phyloP scores from a whole-genome alignment of 805 yeast genomes.

The Saccharomycopsis microspora region DNA sequence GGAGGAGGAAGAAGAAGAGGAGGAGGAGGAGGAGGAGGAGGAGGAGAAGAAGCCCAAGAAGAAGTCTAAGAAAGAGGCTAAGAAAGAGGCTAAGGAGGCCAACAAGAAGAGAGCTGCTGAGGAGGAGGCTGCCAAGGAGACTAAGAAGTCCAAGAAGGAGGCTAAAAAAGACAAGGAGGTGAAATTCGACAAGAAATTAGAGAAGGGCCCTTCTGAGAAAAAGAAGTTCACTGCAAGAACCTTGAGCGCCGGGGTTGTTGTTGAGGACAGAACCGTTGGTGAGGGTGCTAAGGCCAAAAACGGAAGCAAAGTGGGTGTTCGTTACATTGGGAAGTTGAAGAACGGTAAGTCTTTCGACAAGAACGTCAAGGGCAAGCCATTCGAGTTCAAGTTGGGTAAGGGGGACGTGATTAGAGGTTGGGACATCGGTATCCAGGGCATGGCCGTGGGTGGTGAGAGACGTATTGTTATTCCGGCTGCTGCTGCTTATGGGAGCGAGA shows the following conservation, averaged over 20 bases:
- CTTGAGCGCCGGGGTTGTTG: constrained; percentile 82
- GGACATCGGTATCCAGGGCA: constrained; percentile 97
- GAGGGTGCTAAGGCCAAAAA: constrained; percentile 79
- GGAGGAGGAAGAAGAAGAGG: constrained; percentile 42
- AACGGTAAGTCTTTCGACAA: constrained; percentile 96
- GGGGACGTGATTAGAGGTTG: constrained; percentile 99
- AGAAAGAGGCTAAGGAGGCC: constrained; percentile 36
- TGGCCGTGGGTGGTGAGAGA: constrained; percentile 99
- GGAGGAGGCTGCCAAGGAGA: constrained; percentile 17
- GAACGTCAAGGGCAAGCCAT: constrained; percentile 96
- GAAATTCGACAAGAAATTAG: constrained; percentile 81
- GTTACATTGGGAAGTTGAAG: constrained; percentile 91
- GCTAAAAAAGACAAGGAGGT: constrained; percentile 31
- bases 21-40: constrained; percentile 13
- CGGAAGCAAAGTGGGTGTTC: constrained; percentile 86
- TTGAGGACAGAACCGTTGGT: constrained; percentile 89
- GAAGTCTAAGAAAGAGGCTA: constrained; percentile 14
- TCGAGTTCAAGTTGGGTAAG: constrained; percentile 79
- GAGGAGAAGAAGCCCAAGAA: constrained; percentile 17
- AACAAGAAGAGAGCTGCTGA: constrained; percentile 45
- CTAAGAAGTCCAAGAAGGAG: constrained; percentile 20
- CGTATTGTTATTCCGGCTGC: constrained; percentile 92
- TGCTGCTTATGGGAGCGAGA: constrained; percentile 92
- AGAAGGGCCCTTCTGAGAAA: constrained; percentile 74
- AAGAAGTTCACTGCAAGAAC: constrained; percentile 56